phyloP scores from a whole-genome alignment of 305 asterid species.

The Nicotiana rustica region DNA sequence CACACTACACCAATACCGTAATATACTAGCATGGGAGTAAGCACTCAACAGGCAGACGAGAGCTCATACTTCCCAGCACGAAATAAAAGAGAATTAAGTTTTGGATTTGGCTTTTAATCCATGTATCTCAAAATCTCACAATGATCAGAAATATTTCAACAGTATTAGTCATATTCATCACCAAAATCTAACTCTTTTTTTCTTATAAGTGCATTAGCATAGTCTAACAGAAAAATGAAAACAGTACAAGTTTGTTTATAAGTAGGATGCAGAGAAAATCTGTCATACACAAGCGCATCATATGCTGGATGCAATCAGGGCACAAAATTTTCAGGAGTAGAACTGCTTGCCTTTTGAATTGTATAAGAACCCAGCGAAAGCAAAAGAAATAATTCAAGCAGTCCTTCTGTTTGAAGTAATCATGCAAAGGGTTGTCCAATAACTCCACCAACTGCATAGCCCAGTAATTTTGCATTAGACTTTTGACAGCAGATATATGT shows the following conservation, averaged over 20 bases:
- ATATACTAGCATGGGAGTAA: slow-evolving; percentile 5
- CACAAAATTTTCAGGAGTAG: not conserved
- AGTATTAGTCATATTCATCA: slow-evolving; percentile 24
- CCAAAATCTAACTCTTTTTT: not conserved
- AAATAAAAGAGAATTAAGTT: slow-evolving; percentile 8
- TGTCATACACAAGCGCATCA: slow-evolving; percentile 9
- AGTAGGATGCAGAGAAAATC: not conserved
- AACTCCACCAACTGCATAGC: slow-evolving; percentile 88
- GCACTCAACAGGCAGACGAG: not conserved
- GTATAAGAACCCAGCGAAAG: slow-evolving; percentile 98
- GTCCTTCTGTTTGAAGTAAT: slow-evolving; percentile 84
- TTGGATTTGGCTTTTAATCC: slow-evolving; percentile 2
- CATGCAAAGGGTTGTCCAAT: slow-evolving; percentile 88
- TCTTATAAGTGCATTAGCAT: slow-evolving; percentile 13
- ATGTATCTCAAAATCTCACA: not conserved
- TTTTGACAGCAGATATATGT: slow-evolving; percentile 17
- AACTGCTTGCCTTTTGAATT: slow-evolving; percentile 86
- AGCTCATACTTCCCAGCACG: slow-evolving; percentile 24
- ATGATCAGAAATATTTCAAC: not conserved
- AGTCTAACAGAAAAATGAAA: slow-evolving; percentile 16
- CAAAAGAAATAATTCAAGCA: slow-evolving; percentile 98
- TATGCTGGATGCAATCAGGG: not conserved
- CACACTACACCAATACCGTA: no score
- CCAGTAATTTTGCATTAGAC: slow-evolving; percentile 24
- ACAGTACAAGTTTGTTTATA: not conserved